Conservation (phyloP, 305 asterid species). For the Fraxinus sp. region DNA sequence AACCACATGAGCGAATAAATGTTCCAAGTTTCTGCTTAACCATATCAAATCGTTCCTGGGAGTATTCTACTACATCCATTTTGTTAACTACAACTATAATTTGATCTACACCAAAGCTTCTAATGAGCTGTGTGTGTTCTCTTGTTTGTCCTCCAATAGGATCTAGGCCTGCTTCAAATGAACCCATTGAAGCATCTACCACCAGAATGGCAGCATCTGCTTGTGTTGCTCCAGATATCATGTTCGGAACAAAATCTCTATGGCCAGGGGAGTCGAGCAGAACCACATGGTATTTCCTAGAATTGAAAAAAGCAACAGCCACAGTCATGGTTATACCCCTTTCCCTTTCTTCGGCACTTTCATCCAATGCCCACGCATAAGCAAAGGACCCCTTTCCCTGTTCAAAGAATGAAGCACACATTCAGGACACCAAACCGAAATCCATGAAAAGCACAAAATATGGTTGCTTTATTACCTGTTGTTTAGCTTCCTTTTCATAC, state of each 20-base stretch:
- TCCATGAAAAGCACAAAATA: constrained; percentile 13
- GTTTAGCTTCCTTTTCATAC: constrained; percentile 84
- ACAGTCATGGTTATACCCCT: constrained; percentile 99
- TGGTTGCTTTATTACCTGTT: constrained; percentile 45
- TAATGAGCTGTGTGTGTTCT: constrained; percentile 88
- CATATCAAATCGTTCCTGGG: constrained; percentile 71
- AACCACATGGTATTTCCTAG: constrained; percentile 72
- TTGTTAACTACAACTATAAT: constrained; percentile 82
- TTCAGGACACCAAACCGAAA: constrained; percentile 27
- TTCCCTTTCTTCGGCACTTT: constrained; percentile 96
- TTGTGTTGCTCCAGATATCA: constrained; percentile 99
- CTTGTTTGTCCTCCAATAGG: constrained; percentile 84
- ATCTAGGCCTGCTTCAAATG: constrained; percentile 94
- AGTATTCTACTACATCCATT: constrained; percentile 88
- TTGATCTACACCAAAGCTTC: constrained; percentile 97
- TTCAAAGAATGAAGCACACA: constrained; percentile 29
- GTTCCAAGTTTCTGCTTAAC: constrained; percentile 73
- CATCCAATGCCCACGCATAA: constrained; percentile 99
- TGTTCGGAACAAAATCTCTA: constrained; percentile 95
- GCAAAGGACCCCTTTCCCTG: constrained; percentile 99
- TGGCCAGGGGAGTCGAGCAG: constrained; percentile 98
- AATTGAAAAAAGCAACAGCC: constrained; percentile 83
- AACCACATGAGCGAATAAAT: constrained; percentile 78
- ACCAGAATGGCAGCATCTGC: constrained; percentile 98
- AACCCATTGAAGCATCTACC: constrained; percentile 84